phyloP scores from a whole-genome alignment of 2,329 filamentous ascomycete species.

The Fusarium lateritium region DNA sequence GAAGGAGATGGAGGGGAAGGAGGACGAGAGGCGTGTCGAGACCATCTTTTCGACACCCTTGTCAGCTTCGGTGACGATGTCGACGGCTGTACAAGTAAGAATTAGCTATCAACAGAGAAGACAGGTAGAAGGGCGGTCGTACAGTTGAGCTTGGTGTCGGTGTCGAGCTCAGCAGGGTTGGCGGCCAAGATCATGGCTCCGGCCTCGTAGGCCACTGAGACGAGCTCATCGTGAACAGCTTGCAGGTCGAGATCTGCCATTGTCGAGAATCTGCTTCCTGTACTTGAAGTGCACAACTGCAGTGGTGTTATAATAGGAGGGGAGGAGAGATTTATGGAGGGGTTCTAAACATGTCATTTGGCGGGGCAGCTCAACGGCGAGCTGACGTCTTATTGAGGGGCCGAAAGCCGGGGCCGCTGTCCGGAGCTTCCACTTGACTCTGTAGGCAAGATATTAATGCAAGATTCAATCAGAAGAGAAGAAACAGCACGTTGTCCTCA shows the following conservation, averaged over 20 bases:
- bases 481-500: constrained; percentile 10
- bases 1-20: constrained; percentile 73
- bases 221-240: constrained; percentile 72
- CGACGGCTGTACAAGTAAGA: constrained; percentile 65
- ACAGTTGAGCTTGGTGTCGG: constrained; percentile 77
- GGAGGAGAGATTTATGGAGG: constrained; percentile 44
- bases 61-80: constrained; percentile 79
- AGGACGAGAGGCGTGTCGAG: constrained; percentile 63
- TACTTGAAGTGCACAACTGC: not conserved
- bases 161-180: constrained; percentile 70
- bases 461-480: not conserved
- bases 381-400: constrained; percentile 34
- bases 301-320: constrained; percentile 13
- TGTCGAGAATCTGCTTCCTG: constrained; percentile 11
- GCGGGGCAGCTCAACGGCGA: constrained; percentile 32
- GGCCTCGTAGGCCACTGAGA: constrained; percentile 73
- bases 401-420: constrained; percentile 29
- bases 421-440: constrained; percentile 13
- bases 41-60: constrained; percentile 76
- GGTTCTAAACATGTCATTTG: constrained; percentile 33
- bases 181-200: constrained; percentile 74
- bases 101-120: constrained; percentile 12
- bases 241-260: constrained; percentile 73
- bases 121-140: constrained; percentile 39
- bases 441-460: not conserved